Percentiles rank a stretch among this genome's conserved stretches.
phyloP scores from a whole-genome alignment of 2,329 filamentous ascomycete genomes.

The Arthroderma sp. region DNA sequence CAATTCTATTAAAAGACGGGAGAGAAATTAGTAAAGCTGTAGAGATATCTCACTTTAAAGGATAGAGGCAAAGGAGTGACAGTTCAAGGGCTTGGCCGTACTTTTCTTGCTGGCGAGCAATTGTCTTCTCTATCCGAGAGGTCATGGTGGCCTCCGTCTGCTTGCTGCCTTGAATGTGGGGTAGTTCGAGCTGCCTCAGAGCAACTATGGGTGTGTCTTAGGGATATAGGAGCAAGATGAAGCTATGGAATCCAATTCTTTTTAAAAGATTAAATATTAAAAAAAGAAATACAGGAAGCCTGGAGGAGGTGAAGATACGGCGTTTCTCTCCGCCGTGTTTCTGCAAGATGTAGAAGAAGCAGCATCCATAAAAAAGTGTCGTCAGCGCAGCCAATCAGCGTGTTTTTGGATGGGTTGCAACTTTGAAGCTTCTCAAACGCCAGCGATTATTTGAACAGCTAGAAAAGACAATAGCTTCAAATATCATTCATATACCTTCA shows the following conservation, averaged over 20 bases:
- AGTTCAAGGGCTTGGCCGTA: slow-evolving; percentile 24
- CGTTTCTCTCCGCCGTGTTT: not conserved
- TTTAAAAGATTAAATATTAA: not conserved
- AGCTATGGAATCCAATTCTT: not conserved
- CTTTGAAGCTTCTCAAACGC: not conserved
- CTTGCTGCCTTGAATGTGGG: not conserved
- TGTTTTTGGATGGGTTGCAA: not conserved
- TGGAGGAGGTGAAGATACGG: too few relatives aligned
- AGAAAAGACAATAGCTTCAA: not conserved
- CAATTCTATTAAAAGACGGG: slow-evolving; percentile 51
- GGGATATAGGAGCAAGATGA: not conserved
- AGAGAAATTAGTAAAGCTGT: slow-evolving; percentile 1
- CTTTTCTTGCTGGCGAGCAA: slow-evolving; percentile 67
- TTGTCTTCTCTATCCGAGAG: slow-evolving; percentile 53
- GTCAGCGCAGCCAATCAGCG: not conserved
- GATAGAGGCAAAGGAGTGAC: not conserved
- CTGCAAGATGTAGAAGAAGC: not conserved
- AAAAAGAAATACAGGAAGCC: not conserved
- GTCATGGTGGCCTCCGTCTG: slow-evolving; percentile 22
- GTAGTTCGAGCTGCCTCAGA: not conserved
- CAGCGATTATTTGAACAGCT: not conserved
- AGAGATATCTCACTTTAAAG: not conserved
- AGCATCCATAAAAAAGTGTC: not conserved
- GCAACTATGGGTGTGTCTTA: not conserved
- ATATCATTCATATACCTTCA: not conserved